Conservation (phyloP, 2,329 filamentous ascomycete genomes). For the Fusarium staphyleae region DNA sequence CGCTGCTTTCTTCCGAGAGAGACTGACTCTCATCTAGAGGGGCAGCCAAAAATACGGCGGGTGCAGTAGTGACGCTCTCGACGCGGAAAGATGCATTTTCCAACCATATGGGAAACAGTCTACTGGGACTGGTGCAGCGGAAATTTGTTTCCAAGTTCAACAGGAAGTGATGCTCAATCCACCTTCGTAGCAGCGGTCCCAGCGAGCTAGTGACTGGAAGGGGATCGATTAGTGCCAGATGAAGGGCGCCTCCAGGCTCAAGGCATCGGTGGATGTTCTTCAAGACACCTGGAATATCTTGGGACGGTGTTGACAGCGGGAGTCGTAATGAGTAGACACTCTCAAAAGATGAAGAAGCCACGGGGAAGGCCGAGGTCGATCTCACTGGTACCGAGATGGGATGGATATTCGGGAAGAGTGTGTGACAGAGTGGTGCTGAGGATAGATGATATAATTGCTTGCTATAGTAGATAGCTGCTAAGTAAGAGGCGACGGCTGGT, state of each 20-base stretch:
- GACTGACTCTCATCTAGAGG: constrained; percentile 33
- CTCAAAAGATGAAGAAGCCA: constrained; percentile 54
- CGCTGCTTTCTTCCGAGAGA: constrained; percentile 14
- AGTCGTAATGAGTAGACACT: constrained; percentile 61
- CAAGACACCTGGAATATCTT: constrained; percentile 64
- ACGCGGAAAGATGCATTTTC: constrained; percentile 60
- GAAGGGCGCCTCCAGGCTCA: constrained; percentile 60
- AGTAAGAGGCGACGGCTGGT: constrained; percentile 22
- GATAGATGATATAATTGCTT: constrained; percentile 30
- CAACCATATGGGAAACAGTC: constrained; percentile 65
- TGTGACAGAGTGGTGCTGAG: constrained; percentile 35
- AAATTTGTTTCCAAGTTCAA: constrained; percentile 65
- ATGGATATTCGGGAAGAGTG: constrained; percentile 50
- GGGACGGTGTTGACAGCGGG: constrained; percentile 62
- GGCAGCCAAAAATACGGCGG: constrained; percentile 55
- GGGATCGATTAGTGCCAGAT: constrained; percentile 68
- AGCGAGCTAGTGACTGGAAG: constrained; percentile 61
- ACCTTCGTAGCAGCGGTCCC: constrained; percentile 63
- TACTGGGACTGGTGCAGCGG: constrained; percentile 65
- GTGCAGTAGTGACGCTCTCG: constrained; percentile 53
- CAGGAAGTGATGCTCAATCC: constrained; percentile 68
- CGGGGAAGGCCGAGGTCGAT: constrained; percentile 46
- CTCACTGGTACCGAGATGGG: constrained; percentile 51
- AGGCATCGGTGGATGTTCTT: constrained; percentile 65
- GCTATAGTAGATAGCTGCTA: constrained; percentile 18